Evolutionary conservation across 345 rosid genomes (phyloP), one percentile per base, ranked within the genome.

Genomic region (Moringa oleifera): DNA sequence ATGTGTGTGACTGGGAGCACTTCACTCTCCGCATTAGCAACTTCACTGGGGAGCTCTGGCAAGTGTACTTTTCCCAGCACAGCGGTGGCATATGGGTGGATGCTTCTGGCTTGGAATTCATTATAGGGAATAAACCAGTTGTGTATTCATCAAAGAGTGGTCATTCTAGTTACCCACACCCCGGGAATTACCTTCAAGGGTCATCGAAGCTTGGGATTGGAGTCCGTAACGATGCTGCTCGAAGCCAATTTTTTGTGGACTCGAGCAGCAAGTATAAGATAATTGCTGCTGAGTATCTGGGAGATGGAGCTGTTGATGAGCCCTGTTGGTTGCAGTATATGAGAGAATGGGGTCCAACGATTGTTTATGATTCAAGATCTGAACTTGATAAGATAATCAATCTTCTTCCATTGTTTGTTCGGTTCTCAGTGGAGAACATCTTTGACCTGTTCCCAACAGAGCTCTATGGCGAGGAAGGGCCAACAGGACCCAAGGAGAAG

Each of bases 391-490:
- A 85, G 85, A 85, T 92, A 20, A 75, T 84, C 36, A 71, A 75
- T 55, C 74, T 75, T 31, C 92, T 89, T 28, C 96, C 96, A 21
- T 68, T 82, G 22, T 76, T 85, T 58, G 81, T 86, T 61, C 83
- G 92, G 58, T 86, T 85, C 72, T 91, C 98, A 0, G 62, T 91
- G 20, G 91, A 83, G 79, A 85, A 78, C 75, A 71, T 92, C 64
- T 66, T 87, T 20, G 95, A 92, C 55, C 77, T 85, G 84, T 84
- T 92, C 61, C 98, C 98, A 1, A 80, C 90, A 1, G 92, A 85
- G 75, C 89, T 92, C 16, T 89, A 89, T 12, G 98, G 98, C 0
- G 98, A 92, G 83, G 96, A 92, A 73, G 98, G 98, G 53, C 98
- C 98, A 6, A 87, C 96, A 0, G 98, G 98, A 23, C 98, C 96